These are phyloP conservation scores for Solanum hybrid DNA, from an alignment of 305 asterid species.

Conservation along the genomic window DNA sequence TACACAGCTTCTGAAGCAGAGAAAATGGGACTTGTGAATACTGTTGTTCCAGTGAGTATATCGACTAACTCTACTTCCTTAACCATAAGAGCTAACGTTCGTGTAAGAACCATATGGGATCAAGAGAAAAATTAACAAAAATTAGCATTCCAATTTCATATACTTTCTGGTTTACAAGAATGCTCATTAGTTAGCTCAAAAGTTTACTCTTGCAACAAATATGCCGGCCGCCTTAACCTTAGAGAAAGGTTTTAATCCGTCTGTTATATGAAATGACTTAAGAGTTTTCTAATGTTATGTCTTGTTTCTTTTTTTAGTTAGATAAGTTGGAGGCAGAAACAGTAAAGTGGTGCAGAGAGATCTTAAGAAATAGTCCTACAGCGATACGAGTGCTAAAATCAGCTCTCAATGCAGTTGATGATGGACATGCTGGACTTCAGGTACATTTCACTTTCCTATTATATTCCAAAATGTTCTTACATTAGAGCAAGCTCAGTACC, in stretches of 20 bases:
- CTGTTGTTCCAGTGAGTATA: conserved; percentile 73
- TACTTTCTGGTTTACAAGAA: neutral
- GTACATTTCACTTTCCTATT: conserved; percentile 20
- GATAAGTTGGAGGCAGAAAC: conserved; percentile 85
- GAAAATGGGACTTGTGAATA: conserved; percentile 87
- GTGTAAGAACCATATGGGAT: neutral
- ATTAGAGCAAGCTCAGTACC: neutral
- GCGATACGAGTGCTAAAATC: conserved; percentile 77
- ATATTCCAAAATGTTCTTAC: neutral
- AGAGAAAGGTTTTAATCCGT: neutral
- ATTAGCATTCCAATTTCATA: neutral
- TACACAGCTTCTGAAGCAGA: conserved; percentile 82
- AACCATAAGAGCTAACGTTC: neutral
- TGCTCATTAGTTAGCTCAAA: neutral
- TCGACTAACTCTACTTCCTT: neutral
- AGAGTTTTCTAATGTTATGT: neutral
- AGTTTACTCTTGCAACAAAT: neutral
- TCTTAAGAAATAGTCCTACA: conserved; percentile 79
- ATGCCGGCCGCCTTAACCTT: neutral
- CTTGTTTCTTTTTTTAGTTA: conserved; percentile 27
- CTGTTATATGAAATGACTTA: neutral
- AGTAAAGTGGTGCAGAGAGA: conserved; percentile 87
- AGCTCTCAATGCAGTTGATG: conserved; percentile 86
- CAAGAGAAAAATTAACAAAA: neutral
- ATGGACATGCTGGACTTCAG: conserved; percentile 96